A percentile compares a stretch with the other conserved stretches of the same genome.
Evolutionary conservation across 2,329 filamentous ascomycete genomes (phyloP).

Genomic region (Dactylonectria estremocensis): DNA sequence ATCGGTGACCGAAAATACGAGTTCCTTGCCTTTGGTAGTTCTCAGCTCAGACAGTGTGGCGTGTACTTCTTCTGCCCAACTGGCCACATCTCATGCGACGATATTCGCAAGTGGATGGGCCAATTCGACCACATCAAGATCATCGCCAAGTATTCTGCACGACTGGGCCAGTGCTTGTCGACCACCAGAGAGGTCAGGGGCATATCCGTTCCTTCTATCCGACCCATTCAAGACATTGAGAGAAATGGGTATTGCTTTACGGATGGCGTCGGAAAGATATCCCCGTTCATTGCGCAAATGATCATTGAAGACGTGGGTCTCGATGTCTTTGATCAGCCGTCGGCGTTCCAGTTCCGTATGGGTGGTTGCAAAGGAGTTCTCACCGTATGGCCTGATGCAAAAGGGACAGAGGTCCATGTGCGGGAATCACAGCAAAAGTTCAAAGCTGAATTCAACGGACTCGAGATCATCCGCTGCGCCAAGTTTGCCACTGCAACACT

Average conservation of each 20-base stretch:
- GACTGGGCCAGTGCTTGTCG: constrained; percentile 95
- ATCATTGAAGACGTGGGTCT: constrained; percentile 80
- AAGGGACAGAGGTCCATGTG: constrained; percentile 80
- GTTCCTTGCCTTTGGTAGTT: constrained; percentile 95
- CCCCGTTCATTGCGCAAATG: constrained; percentile 80
- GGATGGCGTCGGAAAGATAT: constrained; percentile 96
- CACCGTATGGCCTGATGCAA: constrained; percentile 78
- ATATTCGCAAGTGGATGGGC: constrained; percentile 91
- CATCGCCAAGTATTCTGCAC: constrained; percentile 91
- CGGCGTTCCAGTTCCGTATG: constrained; percentile 91
- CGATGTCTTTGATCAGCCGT: constrained; percentile 73
- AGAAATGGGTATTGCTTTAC: constrained; percentile 82
- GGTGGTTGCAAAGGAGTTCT: constrained; percentile 95
- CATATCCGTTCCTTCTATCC: constrained; percentile 71
- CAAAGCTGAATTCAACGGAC: constrained; percentile 74
- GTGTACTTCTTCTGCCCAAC: constrained; percentile 92
- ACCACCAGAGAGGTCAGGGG: constrained; percentile 84
- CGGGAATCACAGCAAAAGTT: constrained; percentile 94
- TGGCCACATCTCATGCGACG: constrained; percentile 75
- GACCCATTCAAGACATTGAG: constrained; percentile 79
- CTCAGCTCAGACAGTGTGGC: constrained; percentile 91
- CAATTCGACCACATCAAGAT: constrained; percentile 84
- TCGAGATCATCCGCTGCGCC: constrained; percentile 91
- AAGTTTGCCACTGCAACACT: constrained; percentile 83
- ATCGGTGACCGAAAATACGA: constrained; percentile 88